Base-by-base conservation (phyloP, 805 yeast genomes). In the Metschnikowia noctiluminum region DNA sequence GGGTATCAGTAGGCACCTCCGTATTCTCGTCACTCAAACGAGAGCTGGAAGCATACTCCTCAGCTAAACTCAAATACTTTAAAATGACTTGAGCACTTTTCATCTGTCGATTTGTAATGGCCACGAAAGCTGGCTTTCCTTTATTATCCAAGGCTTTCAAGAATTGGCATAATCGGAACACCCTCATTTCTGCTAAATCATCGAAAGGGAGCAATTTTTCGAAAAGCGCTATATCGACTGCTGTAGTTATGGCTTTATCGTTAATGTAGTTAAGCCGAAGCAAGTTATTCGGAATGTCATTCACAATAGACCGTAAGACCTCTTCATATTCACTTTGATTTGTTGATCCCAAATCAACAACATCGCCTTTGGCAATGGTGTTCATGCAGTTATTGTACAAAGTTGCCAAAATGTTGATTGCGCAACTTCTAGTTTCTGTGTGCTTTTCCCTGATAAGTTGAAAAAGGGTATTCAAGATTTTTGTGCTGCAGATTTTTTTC, bases 391-490 rank as follows among this genome's bases (percentile, higher is more conserved):
- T 69, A 49, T 82, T 71, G 63, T 80, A 89, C 9, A 86, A 53
- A 7, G 73, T 67, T 0, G 88, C 82, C 81, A 69, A 5, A 9
- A 83, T 66, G 8, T 66, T 62, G 2, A 88, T 78, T 5, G 85
- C 80, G 38, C 76, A 72, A 43, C 76, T 76, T 57, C 97, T 77
- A 21, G 87, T 86, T 16, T 77, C 82, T 6, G 73, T 52, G 55
- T 83, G 81, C 56, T 80, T 86, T 58, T 90, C 97, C 61, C 96
- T 76, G 2, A 85, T 74, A 36, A 91, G 67, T 51, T 82, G 86
- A 3, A 79, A 66, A 21, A 90, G 65, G 0, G 85, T 79, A 26
- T 62, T 64, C 64, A 85, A 71, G 1, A 85, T 71, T 0, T 76
- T 60, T 21, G 68, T 65, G 43, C 69, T 76, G 40, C 77, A 73